These are phyloP conservation scores for Haplosporangium sp. DNA, from an alignment of 371 early-diverging fungal species.

Conservation along the genomic window DNA sequence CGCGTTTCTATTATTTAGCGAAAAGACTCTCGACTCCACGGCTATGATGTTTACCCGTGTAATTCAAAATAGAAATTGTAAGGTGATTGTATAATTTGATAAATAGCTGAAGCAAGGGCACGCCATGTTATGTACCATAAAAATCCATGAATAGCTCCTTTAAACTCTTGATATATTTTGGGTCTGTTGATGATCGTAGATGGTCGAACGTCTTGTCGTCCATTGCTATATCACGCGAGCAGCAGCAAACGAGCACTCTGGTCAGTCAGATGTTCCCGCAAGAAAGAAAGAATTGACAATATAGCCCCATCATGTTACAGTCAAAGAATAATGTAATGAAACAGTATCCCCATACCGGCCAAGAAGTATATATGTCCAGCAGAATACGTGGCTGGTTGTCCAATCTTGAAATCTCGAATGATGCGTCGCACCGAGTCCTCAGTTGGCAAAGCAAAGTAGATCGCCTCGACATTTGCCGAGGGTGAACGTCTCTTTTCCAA, in stretches of 20 bases:
- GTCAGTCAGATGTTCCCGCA: constrained; percentile 1
- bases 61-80: background rate
- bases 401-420: constrained; percentile 52
- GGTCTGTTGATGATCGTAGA: constrained; percentile 68
- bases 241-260: background rate
- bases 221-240: constrained; percentile 48
- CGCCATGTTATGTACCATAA: constrained; percentile 62
- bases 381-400: constrained; percentile 40
- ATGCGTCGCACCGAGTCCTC: constrained; percentile 74
- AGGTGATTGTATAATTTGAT: background rate
- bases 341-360: constrained; percentile 24
- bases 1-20: constrained; percentile 33
- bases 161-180: constrained; percentile 74
- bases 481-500: constrained; percentile 85
- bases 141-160: constrained; percentile 88
- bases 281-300: background rate
- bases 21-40: constrained; percentile 49
- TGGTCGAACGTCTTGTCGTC: constrained; percentile 69
- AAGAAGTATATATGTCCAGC: constrained; percentile 54
- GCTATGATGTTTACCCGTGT: constrained; percentile 32
- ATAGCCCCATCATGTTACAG: background rate
- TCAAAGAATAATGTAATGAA: background rate
- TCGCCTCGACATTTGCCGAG: constrained; percentile 86
- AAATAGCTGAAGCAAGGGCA: background rate
- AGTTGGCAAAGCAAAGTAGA: constrained; percentile 93